Conservation (phyloP, 176 grass and related monocot genomes). For the Carex parvula region DNA sequence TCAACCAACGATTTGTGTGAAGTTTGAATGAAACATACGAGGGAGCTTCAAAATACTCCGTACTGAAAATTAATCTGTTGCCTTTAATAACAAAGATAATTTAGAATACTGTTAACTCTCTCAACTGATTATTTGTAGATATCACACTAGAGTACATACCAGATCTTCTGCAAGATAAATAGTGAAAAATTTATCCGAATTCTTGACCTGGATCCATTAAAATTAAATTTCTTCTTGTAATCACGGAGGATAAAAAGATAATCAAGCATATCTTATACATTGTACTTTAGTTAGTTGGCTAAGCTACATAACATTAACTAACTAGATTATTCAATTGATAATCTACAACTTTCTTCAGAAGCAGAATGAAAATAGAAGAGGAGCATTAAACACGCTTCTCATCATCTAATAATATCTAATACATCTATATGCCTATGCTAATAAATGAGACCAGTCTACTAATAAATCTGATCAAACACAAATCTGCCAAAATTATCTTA, state of each 20-base stretch:
- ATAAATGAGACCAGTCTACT: not conserved
- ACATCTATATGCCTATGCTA: not conserved
- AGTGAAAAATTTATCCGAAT: not conserved
- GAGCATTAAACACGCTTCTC: not conserved
- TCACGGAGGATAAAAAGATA: not conserved
- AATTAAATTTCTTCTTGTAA: not conserved
- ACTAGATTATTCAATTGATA: not conserved
- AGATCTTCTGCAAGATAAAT: too few relatives aligned
- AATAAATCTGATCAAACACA: constrained; percentile 17
- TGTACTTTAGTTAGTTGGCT: constrained; percentile 21
- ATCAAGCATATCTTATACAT: not conserved
- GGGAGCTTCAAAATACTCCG: too few relatives aligned
- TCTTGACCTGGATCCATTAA: not conserved
- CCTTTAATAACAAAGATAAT: too few relatives aligned
- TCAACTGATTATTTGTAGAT: too few relatives aligned
- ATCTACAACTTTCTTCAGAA: constrained; percentile 15
- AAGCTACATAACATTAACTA: constrained; percentile 10
- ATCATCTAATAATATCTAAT: not conserved
- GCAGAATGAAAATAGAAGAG: not conserved
- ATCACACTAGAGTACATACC: too few relatives aligned
- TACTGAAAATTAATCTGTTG: not conserved
- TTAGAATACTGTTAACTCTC: too few relatives aligned
- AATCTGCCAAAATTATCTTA: constrained; percentile 4
- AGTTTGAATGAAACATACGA: too few relatives aligned
- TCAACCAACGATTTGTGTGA: not conserved